These are phyloP conservation scores for Salicornia ramosissima DNA, from an alignment of 148 eudicot species.

Conservation along the genomic window DNA sequence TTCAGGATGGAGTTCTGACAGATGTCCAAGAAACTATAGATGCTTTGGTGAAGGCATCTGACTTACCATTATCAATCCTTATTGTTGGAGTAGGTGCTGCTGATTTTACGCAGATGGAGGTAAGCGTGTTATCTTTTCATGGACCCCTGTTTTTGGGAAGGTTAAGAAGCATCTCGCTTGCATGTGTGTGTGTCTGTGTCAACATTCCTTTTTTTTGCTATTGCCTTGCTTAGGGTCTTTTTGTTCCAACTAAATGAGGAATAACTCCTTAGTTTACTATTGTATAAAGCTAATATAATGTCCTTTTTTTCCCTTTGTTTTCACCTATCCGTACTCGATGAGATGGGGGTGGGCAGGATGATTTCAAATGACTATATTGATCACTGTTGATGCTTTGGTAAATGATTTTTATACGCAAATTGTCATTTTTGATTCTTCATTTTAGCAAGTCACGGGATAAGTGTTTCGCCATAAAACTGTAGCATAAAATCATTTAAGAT, in stretches of 20 bases:
- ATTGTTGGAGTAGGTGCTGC: constrained; percentile 92
- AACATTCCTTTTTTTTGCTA: neutral
- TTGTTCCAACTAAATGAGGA: too few relatives aligned
- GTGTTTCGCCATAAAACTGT: too few relatives aligned
- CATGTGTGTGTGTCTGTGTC: neutral
- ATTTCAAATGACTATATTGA: neutral
- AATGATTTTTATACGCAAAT: too few relatives aligned
- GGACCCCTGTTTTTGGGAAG: neutral
- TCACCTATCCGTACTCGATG: neutral
- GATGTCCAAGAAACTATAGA: constrained; percentile 82
- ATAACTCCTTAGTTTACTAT: too few relatives aligned
- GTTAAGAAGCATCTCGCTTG: neutral
- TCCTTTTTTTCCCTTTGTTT: too few relatives aligned
- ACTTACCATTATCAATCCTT: constrained; percentile 78
- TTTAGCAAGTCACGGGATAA: too few relatives aligned
- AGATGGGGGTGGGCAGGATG: neutral
- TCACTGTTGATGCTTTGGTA: neutral
- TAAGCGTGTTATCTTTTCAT: constrained; percentile 16
- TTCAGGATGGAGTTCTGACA: constrained; percentile 87
- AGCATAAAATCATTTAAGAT: too few relatives aligned
- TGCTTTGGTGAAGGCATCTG: constrained; percentile 79
- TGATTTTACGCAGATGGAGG: constrained; percentile 92
- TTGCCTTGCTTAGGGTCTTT: too few relatives aligned
- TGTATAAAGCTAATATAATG: too few relatives aligned
- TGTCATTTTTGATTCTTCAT: too few relatives aligned